Base-by-base conservation (phyloP, 2,329 filamentous ascomycete species). In the Fusarium foetens region DNA sequence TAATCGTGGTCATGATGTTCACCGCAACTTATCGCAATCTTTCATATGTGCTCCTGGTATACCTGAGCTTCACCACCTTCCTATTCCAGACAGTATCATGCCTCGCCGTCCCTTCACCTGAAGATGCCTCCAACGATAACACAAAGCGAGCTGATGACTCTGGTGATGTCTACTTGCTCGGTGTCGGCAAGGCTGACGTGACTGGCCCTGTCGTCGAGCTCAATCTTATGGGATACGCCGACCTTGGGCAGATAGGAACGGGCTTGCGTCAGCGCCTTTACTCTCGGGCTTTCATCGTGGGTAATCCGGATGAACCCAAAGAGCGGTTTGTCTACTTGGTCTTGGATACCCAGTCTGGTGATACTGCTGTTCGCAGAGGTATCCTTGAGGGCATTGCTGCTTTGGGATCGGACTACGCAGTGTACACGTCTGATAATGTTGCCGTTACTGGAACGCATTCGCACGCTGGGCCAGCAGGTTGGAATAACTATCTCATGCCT, bases 401-500 rank as follows among this genome's bases (percentile, higher is more conserved):
- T 19, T 23, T 66, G 1, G 63, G 63, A 2, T 66, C 63, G 0
- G 63, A 66, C 3, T 66, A 66, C 5, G 6, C 43, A 0, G 38
- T 42, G 1, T 66, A 66, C 8, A 66, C 43, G 0, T 3, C 61
- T 4, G 61, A 66, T 1, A 66, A 66, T 19, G 51, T 66, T 2
- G 63, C 61, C 9, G 25, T 66, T 4, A 66, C 63, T 0, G 63
- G 63, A 5, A 66, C 63, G 0, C 63, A 66, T 0, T 66, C 63
- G 1, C 63, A 66, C 1, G 38, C 63, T 19, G 63, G 63, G 0
- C 63, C 63, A 10, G 63, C 51, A 16, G 63, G 63, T 0, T 66
- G 63, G 63, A 66, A 66, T 1, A 66, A 66, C 0, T 66, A 66
- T 5, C 63, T 66, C 27, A 66, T 66, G 63, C 63, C 63, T 0